Base-by-base conservation (phyloP, 169 alveolate genomes). In the Plasmodium gonderi region DNA sequence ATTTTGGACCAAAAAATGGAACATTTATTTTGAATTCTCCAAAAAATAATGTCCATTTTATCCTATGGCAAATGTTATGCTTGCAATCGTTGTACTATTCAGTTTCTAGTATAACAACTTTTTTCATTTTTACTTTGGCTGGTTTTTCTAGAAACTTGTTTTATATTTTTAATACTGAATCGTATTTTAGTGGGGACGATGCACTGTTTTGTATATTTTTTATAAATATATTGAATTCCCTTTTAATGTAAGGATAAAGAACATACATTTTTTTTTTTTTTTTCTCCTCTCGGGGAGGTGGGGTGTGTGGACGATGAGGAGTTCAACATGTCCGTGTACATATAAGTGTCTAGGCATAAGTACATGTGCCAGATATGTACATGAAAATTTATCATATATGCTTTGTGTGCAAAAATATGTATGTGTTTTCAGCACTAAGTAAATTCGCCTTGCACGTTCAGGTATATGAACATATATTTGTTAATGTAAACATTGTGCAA, bases 1-100 rank as follows among this genome's bases (percentile, higher is more conserved):
- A 4, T 7, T 26, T 68, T 68, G n/a, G 20, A 68, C 78, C 23
- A 2, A 26, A 68, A 3, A 68, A 31, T 26, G 81, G 67, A 33
- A 42, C 23, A 75, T 75, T 75, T 42, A 14, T 44, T 75, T 75
- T 44, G 17, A 40, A 42, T 17, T 12, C 3, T 75, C 65, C 64
- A 26, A 40, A 75, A 44, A 36, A 75, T 29, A 17, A 75, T 20
- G 81, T 75, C 42, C 60, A 42, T 12, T 75, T 42, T 31, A 79
- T 79, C 33, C 47, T 79, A 49, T 79, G 72, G 75, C 74, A 51
- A 54, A 79, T 79, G 29, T 36, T 79, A 79, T 79, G 89, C 31
- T 79, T 79, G 31, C 89, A 79, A 33, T 47, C 60, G 5, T 20
- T 79, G 51, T 79, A 49, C 33, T 79, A 79, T 79, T 29, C 77